phyloP scores from a whole-genome alignment of 2,329 filamentous ascomycete genomes.

The Penicillium sp. region DNA sequence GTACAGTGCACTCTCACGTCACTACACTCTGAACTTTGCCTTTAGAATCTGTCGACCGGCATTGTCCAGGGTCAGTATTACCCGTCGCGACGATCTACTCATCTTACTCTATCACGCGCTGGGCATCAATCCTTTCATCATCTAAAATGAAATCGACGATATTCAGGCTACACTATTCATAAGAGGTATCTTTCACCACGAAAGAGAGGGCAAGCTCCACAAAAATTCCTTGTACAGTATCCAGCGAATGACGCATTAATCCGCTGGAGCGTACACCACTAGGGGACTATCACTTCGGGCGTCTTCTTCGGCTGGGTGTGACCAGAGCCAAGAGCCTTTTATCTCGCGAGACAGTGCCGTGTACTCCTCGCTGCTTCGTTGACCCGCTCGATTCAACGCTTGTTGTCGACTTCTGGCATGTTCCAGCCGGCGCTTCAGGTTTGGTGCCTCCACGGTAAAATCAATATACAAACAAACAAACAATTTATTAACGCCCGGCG shows the following conservation, averaged over 20 bases:
- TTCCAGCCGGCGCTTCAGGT: constrained; percentile 14
- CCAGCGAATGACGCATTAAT: too few relatives aligned
- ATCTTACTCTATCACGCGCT: constrained; percentile 11
- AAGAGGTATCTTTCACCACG: too few relatives aligned
- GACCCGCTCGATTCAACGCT: constrained; percentile 8
- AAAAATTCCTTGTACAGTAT: too few relatives aligned
- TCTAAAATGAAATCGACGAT: not conserved
- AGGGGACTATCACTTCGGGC: constrained; percentile 4
- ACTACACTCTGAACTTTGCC: constrained; percentile 13
- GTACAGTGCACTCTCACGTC: constrained; percentile 7
- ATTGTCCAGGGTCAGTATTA: constrained; percentile 9
- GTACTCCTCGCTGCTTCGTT: constrained; percentile 10
- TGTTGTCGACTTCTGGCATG: constrained; percentile 16
- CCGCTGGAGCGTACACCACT: not conserved
- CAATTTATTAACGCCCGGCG: constrained; percentile 30
- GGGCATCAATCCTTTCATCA: constrained; percentile 9
- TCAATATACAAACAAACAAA: constrained; percentile 14
- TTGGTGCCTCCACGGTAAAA: constrained; percentile 14
- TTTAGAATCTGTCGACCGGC: constrained; percentile 6
- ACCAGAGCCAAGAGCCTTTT: constrained; percentile 13
- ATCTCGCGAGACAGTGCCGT: constrained; percentile 13
- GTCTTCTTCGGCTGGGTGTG: constrained; percentile 9
- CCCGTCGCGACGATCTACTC: constrained; percentile 2
- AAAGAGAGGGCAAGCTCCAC: too few relatives aligned
- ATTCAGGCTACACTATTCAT: too few relatives aligned